Base-by-base conservation (phyloP, 768 basidiomycete genomes). In the Suillus placidus region DNA sequence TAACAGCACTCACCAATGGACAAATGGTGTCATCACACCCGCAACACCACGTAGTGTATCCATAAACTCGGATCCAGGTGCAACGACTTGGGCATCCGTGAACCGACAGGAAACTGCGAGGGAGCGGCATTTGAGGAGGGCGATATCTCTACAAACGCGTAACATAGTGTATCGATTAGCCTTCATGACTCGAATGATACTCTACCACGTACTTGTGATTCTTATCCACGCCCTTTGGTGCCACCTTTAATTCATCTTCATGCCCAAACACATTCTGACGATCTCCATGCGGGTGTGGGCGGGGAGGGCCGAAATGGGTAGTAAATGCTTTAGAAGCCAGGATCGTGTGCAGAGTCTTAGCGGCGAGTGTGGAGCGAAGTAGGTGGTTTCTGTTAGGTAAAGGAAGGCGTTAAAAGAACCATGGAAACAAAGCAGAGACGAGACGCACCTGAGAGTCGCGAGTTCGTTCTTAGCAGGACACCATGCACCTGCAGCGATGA, bases 191-290 rank as follows among this genome's bases (percentile, higher is more conserved):
- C 32, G 12, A 55, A 55, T n/a, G 1, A 35, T 55, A 55, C 20
- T 18, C 12, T 32, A 54, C 52, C 34, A 55, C 54, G 6, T 35
- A 55, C 54, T 55, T 37, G 32, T 55, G 54, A 4, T 55, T 55
- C 32, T 55, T 34, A 35, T 55, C 32, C 34, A 55, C 54, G 12
- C 54, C 54, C 54, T 55, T 55, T 1, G 96, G 96, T 6, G 95
- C 93, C 0, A 87, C 88, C 79, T 97, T 98, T 37, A 97, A 80
- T 73, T 94, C 90, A 70, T 94, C 95, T 2, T 96, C 94, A 64
- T 77, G 74, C 0, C 97, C 96, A 75, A 96, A 99, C 2, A 99
- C 86, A 71, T 84, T 97, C 72, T 85, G 84, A 60, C 88, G 79
- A 63, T 80, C 77, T 20, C 92, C 90, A 63, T 89, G 83, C 18